A percentile compares a stretch with the other conserved stretches of the same genome.
Evolutionary conservation across 345 rosid species (phyloP).

Genomic region (Aquilaria sinensis): DNA sequence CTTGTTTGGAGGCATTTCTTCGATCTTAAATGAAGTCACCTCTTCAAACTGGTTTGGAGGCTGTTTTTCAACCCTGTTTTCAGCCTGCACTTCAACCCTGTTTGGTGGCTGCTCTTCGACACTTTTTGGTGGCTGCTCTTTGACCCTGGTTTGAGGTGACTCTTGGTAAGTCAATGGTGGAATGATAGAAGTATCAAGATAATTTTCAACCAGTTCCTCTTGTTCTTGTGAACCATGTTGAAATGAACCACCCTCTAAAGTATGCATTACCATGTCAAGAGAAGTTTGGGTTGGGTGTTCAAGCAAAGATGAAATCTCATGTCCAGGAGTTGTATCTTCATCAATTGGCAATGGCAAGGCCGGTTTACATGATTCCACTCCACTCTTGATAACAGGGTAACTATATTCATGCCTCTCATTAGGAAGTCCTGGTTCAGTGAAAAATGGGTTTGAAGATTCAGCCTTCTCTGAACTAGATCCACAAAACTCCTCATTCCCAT

Average conservation of each 20-base stretch:
- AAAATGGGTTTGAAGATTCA: constrained; percentile 23
- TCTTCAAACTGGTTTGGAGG: too few relatives aligned
- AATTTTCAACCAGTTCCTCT: constrained; percentile 21
- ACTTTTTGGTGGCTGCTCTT: constrained; percentile 1
- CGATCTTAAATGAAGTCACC: too few relatives aligned
- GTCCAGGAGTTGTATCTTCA: constrained; percentile 16
- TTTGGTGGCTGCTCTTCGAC: constrained; percentile 33
- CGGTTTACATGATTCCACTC: constrained; percentile 21
- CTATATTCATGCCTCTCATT: constrained; percentile 24
- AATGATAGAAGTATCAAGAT: constrained; percentile 18
- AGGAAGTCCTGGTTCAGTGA: constrained; percentile 15
- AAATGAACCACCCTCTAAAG: constrained; percentile 21
- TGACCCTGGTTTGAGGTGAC: constrained; percentile 17
- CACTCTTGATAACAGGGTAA: constrained; percentile 23
- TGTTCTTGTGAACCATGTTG: constrained; percentile 25
- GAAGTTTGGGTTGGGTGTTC: constrained; percentile 13
- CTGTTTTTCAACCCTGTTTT: too few relatives aligned
- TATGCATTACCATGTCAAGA: constrained; percentile 20
- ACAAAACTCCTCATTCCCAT: constrained; percentile 19
- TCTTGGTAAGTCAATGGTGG: constrained; percentile 30
- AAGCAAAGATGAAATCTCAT: constrained; percentile 18
- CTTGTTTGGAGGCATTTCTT: too few relatives aligned
- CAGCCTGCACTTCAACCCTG: constrained; percentile 1
- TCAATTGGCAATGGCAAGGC: constrained; percentile 13
- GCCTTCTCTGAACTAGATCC: constrained; percentile 14